Conservation (phyloP, 768 basidiomycete species). For the Rubroboletus pulcherrimus region DNA sequence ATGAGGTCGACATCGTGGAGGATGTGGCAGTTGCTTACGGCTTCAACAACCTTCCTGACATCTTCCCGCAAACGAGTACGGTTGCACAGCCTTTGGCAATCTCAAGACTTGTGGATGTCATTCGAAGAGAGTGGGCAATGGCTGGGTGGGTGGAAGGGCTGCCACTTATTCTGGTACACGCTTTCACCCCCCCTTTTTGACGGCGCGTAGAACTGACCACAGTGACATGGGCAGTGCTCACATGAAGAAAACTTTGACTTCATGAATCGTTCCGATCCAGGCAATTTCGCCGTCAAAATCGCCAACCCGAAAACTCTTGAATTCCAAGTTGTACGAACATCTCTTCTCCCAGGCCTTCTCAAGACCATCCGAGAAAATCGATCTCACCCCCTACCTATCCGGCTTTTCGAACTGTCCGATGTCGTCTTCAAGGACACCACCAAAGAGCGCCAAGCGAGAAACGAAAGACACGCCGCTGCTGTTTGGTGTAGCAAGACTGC, state of each 20-base stretch:
- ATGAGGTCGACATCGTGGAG: conserved; percentile 98
- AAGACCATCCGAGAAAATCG: conserved; percentile 98
- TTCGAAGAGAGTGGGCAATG: conserved; percentile 87
- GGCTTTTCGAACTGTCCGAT: conserved; percentile 91
- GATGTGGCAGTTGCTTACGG: conserved; percentile 97
- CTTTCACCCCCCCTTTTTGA: background rate
- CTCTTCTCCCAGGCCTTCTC: conserved; percentile 90
- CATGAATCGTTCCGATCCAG: conserved; percentile 84
- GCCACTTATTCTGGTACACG: conserved; percentile 80
- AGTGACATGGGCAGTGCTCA: conserved; percentile 64
- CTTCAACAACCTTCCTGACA: conserved; percentile 92
- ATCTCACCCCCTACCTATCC: conserved; percentile 87
- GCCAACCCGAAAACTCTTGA: conserved; percentile 97
- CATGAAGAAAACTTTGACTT: conserved; percentile 97
- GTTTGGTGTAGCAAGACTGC: conserved; percentile 97
- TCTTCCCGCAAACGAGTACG: conserved; percentile 91
- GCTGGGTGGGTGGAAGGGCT: conserved; percentile 96
- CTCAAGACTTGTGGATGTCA: conserved; percentile 84
- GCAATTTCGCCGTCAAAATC: conserved; percentile 79
- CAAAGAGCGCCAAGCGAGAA: conserved; percentile 80
- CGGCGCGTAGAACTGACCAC: conserved; percentile 2
- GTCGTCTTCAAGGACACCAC: conserved; percentile 82
- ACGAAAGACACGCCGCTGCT: conserved; percentile 83
- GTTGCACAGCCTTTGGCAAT: conserved; percentile 90
- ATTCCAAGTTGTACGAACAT: conserved; percentile 97